These are phyloP conservation scores for Pythium plurisporium DNA, from an alignment of 352 stramenopile species.

Conservation along the genomic window DNA sequence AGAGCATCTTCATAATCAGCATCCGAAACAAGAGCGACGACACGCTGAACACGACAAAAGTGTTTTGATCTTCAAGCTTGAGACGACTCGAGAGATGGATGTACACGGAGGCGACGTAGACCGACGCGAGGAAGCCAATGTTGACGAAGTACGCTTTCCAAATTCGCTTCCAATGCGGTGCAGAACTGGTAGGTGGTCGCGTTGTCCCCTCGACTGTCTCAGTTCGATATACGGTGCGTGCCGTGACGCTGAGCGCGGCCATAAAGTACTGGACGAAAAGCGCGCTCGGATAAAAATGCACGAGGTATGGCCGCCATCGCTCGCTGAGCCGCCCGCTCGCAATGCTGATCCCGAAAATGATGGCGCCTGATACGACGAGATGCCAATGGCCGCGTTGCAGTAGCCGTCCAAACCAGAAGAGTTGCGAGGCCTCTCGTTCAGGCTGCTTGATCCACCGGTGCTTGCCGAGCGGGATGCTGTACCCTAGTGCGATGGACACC, in stretches of 20 bases:
- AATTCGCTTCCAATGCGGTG: neutral
- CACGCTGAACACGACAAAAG: slow-evolving; percentile 5
- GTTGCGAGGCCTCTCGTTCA: neutral
- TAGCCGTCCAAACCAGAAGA: slow-evolving; percentile 10
- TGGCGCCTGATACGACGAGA: neutral
- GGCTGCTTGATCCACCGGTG: neutral
- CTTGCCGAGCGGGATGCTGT: neutral
- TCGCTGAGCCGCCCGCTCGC: neutral
- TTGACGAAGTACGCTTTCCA: neutral
- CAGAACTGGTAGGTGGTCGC: neutral
- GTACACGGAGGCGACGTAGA: slow-evolving; percentile 8
- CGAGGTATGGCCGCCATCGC: neutral
- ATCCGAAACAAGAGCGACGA: slow-evolving; percentile 1
- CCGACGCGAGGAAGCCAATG: neutral
- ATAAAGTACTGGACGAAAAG: slow-evolving; percentile 10
- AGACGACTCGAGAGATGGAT: slow-evolving; percentile 13
- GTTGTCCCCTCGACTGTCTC: slow-evolving; percentile 14
- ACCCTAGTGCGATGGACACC: neutral
- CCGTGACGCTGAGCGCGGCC: neutral
- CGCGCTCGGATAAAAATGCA: slow-evolving; percentile 13
- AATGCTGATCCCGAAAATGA: slow-evolving; percentile 4
- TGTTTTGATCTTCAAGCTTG: neutral
- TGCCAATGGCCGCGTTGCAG: neutral
- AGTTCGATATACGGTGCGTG: slow-evolving; percentile 1
- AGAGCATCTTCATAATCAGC: slow-evolving; percentile 4